Evolutionary conservation across 2,329 filamentous ascomycete species (phyloP).

Genomic region (Clarireedia monteithiana): DNA sequence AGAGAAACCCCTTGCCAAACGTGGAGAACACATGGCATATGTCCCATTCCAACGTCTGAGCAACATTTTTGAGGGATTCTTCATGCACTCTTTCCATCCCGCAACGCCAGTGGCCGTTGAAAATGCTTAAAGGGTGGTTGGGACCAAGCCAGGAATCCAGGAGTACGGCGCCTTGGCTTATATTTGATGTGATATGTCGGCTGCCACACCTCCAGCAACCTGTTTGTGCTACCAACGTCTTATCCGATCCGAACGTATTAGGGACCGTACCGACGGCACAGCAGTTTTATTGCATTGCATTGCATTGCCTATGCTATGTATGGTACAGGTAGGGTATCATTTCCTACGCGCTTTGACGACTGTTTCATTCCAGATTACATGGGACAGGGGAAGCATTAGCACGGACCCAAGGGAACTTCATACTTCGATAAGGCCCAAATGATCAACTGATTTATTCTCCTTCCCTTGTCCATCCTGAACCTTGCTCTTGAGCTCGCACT

Average conservation of each 20-base stretch:
- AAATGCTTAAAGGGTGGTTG: neutral
- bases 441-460: slow-evolving; percentile 6
- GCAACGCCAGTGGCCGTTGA: neutral
- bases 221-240: neutral
- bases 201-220: neutral
- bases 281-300: slow-evolving; percentile 5
- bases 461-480: neutral
- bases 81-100: neutral
- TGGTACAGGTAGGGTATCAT: no score
- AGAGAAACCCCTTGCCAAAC: neutral
- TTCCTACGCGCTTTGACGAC: neutral
- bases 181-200: neutral
- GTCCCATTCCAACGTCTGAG: neutral
- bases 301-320: neutral
- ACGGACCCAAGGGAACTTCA: neutral
- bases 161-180: no score
- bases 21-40: neutral
- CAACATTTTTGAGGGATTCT: neutral
- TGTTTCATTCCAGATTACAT: neutral
- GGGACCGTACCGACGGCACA: neutral
- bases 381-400: neutral
- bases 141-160: no score
- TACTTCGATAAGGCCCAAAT: neutral
- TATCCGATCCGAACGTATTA: slow-evolving; percentile 4
- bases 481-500: no score